These are phyloP conservation scores for Phlyctochytrium arcticum DNA, from an alignment of 192 early-diverging fungal genomes.

Conservation along the genomic window DNA sequence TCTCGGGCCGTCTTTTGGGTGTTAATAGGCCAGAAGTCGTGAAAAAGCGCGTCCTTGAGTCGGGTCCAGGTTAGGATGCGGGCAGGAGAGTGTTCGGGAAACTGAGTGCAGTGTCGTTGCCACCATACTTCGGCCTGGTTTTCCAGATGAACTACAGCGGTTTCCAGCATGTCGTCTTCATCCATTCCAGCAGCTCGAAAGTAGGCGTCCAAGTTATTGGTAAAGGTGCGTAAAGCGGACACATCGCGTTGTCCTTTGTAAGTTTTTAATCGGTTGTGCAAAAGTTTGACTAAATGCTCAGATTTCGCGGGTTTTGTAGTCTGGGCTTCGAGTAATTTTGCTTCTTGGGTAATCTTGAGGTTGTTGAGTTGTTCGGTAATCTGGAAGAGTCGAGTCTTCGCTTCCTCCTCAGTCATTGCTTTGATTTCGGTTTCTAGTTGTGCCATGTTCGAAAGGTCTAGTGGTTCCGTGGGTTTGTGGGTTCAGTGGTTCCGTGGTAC, in stretches of 20 bases:
- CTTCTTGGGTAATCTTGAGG: no score
- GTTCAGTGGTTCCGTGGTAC: no score
- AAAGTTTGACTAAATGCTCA: no score
- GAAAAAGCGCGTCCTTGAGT: not conserved
- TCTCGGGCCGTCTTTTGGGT: not conserved
- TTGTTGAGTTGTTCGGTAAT: no score
- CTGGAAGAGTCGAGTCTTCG: no score
- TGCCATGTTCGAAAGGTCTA: no score
- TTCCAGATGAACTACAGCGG: no score
- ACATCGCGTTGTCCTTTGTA: not conserved
- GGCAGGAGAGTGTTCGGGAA: not conserved
- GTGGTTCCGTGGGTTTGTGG: no score
- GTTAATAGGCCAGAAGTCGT: not conserved
- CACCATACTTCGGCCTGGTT: not conserved
- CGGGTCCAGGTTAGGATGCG: not conserved
- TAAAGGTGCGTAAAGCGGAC: not conserved
- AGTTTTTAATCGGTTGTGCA: not conserved
- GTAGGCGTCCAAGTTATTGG: not conserved
- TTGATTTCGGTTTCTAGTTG: no score
- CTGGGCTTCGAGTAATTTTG: no score
- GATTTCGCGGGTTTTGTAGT: no score
- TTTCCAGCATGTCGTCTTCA: not conserved
- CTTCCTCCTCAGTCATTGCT: no score
- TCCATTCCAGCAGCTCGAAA: not conserved
- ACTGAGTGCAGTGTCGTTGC: not conserved